phyloP scores from a whole-genome alignment of 108 stramenopile genomes.

The Skeletonema marinoi region DNA sequence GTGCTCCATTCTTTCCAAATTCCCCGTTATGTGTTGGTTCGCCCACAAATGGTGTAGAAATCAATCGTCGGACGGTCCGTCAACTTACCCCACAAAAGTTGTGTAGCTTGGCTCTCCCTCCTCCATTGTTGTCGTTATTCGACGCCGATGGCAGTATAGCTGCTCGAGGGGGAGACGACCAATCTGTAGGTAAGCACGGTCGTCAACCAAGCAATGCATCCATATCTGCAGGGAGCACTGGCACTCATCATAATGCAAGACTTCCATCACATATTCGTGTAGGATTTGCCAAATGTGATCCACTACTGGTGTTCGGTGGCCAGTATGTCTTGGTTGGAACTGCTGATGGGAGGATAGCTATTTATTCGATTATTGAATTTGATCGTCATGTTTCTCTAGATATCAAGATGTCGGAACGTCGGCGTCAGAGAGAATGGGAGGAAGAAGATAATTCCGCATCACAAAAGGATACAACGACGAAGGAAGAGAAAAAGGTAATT shows the following conservation, averaged over 20 bases:
- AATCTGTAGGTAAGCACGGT: not conserved
- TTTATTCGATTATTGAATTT: slow-evolving; percentile 34
- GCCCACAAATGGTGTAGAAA: slow-evolving; percentile 1
- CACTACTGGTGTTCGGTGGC: slow-evolving; percentile 29
- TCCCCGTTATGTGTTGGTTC: slow-evolving; percentile 21
- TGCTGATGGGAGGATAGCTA: slow-evolving; percentile 34
- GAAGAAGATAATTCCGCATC: slow-evolving; percentile 25
- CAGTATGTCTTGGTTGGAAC: slow-evolving; percentile 30
- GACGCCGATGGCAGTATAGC: slow-evolving; percentile 1
- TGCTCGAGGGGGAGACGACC: slow-evolving; percentile 5
- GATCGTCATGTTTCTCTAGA: slow-evolving; percentile 22
- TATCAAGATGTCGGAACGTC: slow-evolving; percentile 34
- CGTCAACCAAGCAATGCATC: slow-evolving; percentile 33
- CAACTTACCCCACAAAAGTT: slow-evolving; percentile 41
- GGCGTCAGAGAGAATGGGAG: slow-evolving; percentile 32
- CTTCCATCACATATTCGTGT: slow-evolving; percentile 30
- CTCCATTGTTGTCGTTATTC: slow-evolving; percentile 23
- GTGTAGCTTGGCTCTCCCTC: slow-evolving; percentile 27
- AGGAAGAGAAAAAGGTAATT: slow-evolving; percentile 17
- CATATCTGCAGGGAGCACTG: slow-evolving; percentile 13
- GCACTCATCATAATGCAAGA: not conserved
- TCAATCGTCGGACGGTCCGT: slow-evolving; percentile 10
- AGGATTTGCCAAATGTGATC: slow-evolving; percentile 35
- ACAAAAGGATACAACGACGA: not conserved
- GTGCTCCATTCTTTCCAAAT: slow-evolving; percentile 23